Conservation (phyloP, 2,329 filamentous ascomycete species). For the Dactylellina sp. region DNA sequence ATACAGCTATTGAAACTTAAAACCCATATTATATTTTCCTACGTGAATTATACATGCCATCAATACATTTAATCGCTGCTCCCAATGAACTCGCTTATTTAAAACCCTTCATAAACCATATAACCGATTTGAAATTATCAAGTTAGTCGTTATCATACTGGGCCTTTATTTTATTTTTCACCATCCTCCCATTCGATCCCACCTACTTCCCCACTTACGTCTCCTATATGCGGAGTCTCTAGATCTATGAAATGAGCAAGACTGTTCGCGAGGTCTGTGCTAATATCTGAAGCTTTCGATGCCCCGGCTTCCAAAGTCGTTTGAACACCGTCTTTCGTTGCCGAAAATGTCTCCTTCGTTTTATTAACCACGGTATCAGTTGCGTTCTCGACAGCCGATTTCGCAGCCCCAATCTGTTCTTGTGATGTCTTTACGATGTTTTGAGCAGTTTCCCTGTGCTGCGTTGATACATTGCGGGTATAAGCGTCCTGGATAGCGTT, state of each 20-base stretch:
- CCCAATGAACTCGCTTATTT: too few species aligned
- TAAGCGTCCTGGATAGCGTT: neutral
- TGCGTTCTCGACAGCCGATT: neutral
- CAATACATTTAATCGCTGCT: too few species aligned
- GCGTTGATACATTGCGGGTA: neutral
- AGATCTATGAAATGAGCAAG: slow-evolving; percentile 1
- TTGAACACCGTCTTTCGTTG: neutral
- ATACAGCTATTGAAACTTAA: too few species aligned
- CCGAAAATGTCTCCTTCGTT: neutral
- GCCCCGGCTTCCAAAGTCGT: neutral
- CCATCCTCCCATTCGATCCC: slow-evolving; percentile 37
- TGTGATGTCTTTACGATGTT: slow-evolving; percentile 11
- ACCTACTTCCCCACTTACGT: slow-evolving; percentile 36
- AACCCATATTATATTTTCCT: too few species aligned
- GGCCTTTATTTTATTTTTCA: too few species aligned
- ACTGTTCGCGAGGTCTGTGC: neutral
- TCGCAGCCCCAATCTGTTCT: neutral
- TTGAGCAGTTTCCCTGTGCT: slow-evolving; percentile 3
- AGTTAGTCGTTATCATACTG: too few species aligned
- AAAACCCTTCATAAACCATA: too few species aligned
- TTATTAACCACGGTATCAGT: neutral
- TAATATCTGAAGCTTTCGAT: neutral
- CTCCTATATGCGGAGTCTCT: slow-evolving; percentile 22
- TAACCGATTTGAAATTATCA: too few species aligned
- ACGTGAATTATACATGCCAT: too few species aligned